Conservation (phyloP, 106 monocot species). For the Ottelia alismoides region DNA sequence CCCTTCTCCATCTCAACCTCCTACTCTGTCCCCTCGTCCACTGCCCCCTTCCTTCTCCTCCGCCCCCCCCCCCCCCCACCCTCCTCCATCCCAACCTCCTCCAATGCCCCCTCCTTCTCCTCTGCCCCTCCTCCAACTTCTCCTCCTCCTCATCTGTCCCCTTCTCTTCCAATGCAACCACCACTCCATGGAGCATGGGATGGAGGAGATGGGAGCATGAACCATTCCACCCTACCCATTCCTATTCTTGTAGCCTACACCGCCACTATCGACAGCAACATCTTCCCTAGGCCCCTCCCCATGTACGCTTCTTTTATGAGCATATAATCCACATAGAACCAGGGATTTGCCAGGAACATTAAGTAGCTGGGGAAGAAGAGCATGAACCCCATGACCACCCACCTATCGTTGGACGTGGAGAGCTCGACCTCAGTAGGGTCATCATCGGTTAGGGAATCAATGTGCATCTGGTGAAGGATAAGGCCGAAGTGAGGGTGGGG, state of each 20-base stretch:
- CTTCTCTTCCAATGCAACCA: too few relatives aligned
- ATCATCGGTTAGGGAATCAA: constrained; percentile 32
- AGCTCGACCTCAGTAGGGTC: constrained; percentile 26
- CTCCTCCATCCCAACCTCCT: too few relatives aligned
- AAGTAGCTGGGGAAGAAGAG: constrained; percentile 91
- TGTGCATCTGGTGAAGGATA: constrained; percentile 20
- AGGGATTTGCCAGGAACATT: constrained; percentile 60
- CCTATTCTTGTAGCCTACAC: constrained; percentile 58
- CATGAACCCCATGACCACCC: constrained; percentile 55
- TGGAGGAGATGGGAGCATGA: too few relatives aligned
- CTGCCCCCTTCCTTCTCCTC: too few relatives aligned
- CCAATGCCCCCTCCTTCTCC: too few relatives aligned
- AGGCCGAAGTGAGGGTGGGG: constrained; percentile 1
- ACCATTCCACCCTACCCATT: constrained; percentile 82
- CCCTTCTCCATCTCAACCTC: too few relatives aligned
- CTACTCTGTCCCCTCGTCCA: too few relatives aligned
- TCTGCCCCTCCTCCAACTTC: too few relatives aligned
- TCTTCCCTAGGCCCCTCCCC: constrained; percentile 59
- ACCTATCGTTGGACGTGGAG: constrained; percentile 18
- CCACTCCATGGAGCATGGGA: too few relatives aligned
- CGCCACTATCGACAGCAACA: constrained; percentile 78
- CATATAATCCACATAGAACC: constrained; percentile 75
- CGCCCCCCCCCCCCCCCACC: too few relatives aligned
- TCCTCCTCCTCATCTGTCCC: too few relatives aligned
- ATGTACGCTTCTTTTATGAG: constrained; percentile 71